Conservation (phyloP, 305 asterid species). For the Plantago rigida region DNA sequence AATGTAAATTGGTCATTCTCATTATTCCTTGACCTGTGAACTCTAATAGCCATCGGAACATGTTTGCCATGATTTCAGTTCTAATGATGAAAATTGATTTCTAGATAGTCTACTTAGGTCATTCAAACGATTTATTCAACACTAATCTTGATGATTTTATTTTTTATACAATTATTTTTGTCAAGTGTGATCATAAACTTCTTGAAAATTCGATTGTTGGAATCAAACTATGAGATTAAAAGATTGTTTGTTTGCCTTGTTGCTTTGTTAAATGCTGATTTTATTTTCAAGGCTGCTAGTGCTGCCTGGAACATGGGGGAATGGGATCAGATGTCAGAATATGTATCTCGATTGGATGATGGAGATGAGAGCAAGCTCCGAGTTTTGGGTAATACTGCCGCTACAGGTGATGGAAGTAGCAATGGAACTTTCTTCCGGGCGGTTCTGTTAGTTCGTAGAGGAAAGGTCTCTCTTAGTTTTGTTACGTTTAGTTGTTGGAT, state of each 20-base stretch:
- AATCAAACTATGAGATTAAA: not conserved
- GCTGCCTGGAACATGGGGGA: conserved; percentile 99
- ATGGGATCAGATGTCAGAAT: conserved; percentile 99
- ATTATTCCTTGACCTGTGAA: not conserved
- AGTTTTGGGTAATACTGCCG: conserved; percentile 88
- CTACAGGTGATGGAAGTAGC: conserved; percentile 92
- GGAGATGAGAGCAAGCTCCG: conserved; percentile 94
- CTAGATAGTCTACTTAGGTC: not conserved
- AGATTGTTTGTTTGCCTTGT: conserved; percentile 7
- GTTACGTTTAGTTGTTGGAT: conserved; percentile 13
- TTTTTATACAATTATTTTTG: not conserved
- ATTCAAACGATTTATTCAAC: not conserved
- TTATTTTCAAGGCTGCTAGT: conserved; percentile 65
- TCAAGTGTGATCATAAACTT: not conserved
- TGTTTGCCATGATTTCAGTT: not conserved
- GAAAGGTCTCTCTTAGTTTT: conserved; percentile 50
- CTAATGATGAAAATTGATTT: not conserved
- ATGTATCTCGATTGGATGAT: conserved; percentile 92
- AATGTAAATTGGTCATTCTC: not conserved
- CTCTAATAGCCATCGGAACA: not conserved
- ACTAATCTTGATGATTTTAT: not conserved
- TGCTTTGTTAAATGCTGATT: conserved; percentile 20
- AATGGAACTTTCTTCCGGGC: conserved; percentile 89
- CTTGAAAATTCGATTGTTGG: not conserved
- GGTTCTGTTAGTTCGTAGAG: conserved; percentile 81